phyloP scores from a whole-genome alignment of 2,329 filamentous ascomycete genomes.

The Aureobasidium sp. region DNA sequence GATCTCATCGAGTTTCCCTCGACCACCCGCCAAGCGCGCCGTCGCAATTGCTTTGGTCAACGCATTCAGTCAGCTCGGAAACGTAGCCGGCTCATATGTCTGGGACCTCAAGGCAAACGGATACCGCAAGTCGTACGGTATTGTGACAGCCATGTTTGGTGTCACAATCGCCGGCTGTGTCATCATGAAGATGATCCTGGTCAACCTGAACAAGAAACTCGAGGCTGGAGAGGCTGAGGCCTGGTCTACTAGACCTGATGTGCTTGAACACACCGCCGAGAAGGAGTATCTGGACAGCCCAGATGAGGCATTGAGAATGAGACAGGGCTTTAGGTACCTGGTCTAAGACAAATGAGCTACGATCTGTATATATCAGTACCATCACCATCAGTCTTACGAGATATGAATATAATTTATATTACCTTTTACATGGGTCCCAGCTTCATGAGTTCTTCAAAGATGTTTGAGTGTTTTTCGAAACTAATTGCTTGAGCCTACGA shows the following conservation, averaged over 20 bases:
- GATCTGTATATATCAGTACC: neutral
- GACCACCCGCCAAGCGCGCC: constrained; percentile 22
- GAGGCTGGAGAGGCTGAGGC: constrained; percentile 18
- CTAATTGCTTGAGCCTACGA: no score
- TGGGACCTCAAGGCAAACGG: constrained; percentile 53
- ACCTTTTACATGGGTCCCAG: no score
- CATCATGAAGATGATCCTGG: constrained; percentile 16
- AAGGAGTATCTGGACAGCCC: constrained; percentile 9
- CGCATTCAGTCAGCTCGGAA: constrained; percentile 17
- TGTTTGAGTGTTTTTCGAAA: no score
- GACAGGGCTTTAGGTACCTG: constrained; percentile 20
- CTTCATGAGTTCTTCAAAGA: neutral
- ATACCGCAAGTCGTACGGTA: constrained; percentile 55
- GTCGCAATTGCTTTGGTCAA: constrained; percentile 22
- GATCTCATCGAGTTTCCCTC: constrained; percentile 34
- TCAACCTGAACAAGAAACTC: constrained; percentile 19
- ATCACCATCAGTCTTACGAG: neutral
- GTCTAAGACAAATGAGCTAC: constrained; percentile 6
- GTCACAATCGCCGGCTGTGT: constrained; percentile 44
- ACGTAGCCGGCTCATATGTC: constrained; percentile 50
- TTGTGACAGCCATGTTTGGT: constrained; percentile 57
- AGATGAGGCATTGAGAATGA: constrained; percentile 14
- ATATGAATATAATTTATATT: neutral
- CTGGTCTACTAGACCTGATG: constrained; percentile 14
- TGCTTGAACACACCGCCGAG: constrained; percentile 12